These are phyloP conservation scores for Nakazawaea holstii DNA, from an alignment of 805 yeast genomes.

Conservation along the genomic window DNA sequence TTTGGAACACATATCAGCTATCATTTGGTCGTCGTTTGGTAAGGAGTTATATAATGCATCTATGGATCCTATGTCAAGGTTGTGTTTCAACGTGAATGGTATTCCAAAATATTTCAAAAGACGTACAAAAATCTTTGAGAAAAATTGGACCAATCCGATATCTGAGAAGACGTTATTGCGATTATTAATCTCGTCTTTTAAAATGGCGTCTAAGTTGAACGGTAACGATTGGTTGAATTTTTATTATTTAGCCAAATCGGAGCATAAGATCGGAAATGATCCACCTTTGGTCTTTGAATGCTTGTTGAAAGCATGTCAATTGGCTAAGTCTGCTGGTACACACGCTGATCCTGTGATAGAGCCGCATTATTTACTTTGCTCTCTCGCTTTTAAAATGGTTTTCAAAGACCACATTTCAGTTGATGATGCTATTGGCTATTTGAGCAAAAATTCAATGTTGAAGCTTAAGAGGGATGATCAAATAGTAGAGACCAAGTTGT, in stretches of 20 bases:
- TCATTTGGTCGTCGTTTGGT: conserved; percentile 50
- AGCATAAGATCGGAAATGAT: conserved; percentile 12
- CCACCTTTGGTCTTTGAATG: conserved; percentile 32
- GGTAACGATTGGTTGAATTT: conserved; percentile 55
- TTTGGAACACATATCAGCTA: conserved; percentile 27
- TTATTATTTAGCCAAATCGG: conserved; percentile 53
- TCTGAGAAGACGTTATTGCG: conserved; percentile 26
- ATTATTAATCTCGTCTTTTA: conserved; percentile 37
- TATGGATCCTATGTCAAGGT: conserved; percentile 59
- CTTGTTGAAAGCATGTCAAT: conserved; percentile 37
- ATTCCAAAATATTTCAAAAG: conserved; percentile 29
- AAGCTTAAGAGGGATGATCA: conserved; percentile 14
- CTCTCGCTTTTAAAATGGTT: conserved; percentile 53
- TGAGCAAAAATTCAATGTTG: conserved; percentile 33
- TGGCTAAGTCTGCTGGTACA: conserved; percentile 32
- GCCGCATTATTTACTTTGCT: conserved; percentile 67
- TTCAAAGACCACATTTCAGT: conserved; percentile 28
- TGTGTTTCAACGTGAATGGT: conserved; percentile 43
- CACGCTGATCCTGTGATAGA: conserved; percentile 61
- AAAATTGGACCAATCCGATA: not conserved
- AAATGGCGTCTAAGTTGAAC: conserved; percentile 38
- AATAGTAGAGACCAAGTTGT: conserved; percentile 13
- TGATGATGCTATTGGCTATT: conserved; percentile 30
- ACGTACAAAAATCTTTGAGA: conserved; percentile 18
- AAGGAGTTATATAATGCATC: conserved; percentile 54